Evolutionary conservation across 345 rosid genomes (phyloP), one percentile per base, ranked within the genome.

Genomic region (Moricandia moricandioides): DNA sequence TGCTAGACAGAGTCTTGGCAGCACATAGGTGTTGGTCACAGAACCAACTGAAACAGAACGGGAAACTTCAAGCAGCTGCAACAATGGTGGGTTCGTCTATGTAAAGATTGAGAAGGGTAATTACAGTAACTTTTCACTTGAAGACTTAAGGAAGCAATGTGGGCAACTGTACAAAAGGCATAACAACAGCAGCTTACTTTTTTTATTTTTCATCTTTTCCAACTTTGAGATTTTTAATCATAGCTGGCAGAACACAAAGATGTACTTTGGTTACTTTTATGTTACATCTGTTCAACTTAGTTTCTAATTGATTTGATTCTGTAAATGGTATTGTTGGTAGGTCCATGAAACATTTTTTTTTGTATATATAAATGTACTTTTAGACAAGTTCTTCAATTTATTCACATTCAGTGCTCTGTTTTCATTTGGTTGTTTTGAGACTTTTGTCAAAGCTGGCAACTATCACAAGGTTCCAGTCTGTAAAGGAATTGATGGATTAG

Each of bases 11-110:
- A 60, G 99, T 92, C n/a, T 59, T 95, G 85, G 88, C 83, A 43
- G 93, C 99, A 68, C 97, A 88, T 37, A 84, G 82, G 27, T 86
- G 80, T 81, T 92, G 99, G 99, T 83, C 89, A 59, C 96, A 87
- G 66, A 86, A 92, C 78, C 97, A 86, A 71, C 82, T 82, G 8
- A 94, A 88, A 85, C 97, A 87, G 37, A 87, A 83, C 34, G 82
- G 83, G 78, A 90, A 88, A 83, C 85, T 62, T 66, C 88, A 81
- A 27, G 67, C 16, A 37, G 64, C 54, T 60, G 62, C 81, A 49
- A 66, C 63, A 72, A 67, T 57, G 76, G 55, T 64, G 60, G 75
- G 59, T 63, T 45, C 66, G 75, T 70, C 75, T 54, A 43, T 76
- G 71, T 77, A 70, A 70, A 76, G 57, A 70, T 31, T 52, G 62